Conservation (phyloP, 1,284 basidiomycete species). For the Bjerkandera adusta region DNA sequence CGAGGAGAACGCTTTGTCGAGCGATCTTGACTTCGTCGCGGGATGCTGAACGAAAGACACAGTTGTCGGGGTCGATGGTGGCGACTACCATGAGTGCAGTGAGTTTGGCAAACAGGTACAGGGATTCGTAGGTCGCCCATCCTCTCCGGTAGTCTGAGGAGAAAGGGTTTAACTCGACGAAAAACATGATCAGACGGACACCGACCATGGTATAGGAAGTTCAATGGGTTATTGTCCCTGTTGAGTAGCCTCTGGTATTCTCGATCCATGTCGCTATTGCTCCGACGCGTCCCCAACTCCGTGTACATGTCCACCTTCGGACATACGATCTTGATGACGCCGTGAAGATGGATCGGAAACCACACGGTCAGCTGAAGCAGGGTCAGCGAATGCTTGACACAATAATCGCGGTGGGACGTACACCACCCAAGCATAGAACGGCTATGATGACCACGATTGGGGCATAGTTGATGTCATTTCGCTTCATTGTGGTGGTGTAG, state of each 20-base stretch:
- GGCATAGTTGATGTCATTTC: constrained; percentile 72
- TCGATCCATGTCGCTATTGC: constrained; percentile 57
- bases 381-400: constrained; percentile 1
- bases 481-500: constrained; percentile 73
- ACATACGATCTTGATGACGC: constrained; percentile 54
- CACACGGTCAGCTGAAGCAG: constrained; percentile 62
- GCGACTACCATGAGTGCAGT: constrained; percentile 66
- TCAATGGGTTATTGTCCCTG: constrained; percentile 67
- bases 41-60: constrained; percentile 60
- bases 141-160: constrained; percentile 60
- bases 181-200: constrained; percentile 9
- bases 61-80: constrained; percentile 70
- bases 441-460: constrained; percentile 62
- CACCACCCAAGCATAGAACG: constrained; percentile 48
- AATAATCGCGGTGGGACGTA: too few relatives aligned
- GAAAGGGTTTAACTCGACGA: constrained; percentile 1
- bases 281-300: constrained; percentile 65
- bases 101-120: constrained; percentile 68
- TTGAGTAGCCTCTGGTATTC: constrained; percentile 70
- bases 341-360: constrained; percentile 66
- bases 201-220: constrained; percentile 68
- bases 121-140: constrained; percentile 66
- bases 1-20: constrained; percentile 65
- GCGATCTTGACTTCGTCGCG: constrained; percentile 52
- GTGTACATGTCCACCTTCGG: constrained; percentile 70